Evolutionary conservation across 805 yeast genomes (phyloP).

Genomic region (Sungouiozyma intestinalis): DNA sequence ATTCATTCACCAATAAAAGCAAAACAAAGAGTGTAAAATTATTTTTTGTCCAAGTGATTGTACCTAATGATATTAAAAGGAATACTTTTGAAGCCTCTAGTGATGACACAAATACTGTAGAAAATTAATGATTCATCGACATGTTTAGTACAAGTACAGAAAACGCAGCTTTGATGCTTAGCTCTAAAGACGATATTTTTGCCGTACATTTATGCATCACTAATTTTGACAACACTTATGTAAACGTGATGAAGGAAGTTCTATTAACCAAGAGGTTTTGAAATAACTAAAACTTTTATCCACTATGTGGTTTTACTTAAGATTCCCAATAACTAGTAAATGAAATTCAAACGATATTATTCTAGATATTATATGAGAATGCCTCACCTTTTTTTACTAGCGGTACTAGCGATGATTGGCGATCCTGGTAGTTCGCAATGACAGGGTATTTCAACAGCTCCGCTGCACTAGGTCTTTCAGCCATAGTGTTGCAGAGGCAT

Average conservation of each 20-base stretch:
- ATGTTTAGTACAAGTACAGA: too few relatives aligned
- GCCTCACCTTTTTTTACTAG: neutral
- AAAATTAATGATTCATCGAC: too few relatives aligned
- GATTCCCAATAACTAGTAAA: too few relatives aligned
- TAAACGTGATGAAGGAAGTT: too few relatives aligned
- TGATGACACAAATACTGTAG: too few relatives aligned
- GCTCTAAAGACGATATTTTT: neutral
- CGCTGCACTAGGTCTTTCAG: neutral
- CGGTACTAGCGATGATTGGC: neutral
- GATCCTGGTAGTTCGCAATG: neutral
- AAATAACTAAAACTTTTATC: too few relatives aligned
- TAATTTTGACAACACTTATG: too few relatives aligned
- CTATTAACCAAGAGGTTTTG: too few relatives aligned
- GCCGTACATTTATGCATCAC: neutral
- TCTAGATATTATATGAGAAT: neutral
- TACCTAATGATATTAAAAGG: too few relatives aligned
- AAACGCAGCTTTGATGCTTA: neutral
- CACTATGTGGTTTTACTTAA: too few relatives aligned
- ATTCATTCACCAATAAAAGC: constrained; percentile 58
- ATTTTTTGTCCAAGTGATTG: constrained; percentile 62
- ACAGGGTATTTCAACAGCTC: neutral
- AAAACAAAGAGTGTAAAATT: constrained; percentile 41
- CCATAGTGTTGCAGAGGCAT: neutral
- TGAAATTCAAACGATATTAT: too few relatives aligned
- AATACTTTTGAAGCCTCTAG: too few relatives aligned